A percentile compares a stretch with the other conserved stretches of the same genome.
Conservation (phyloP, 441 rosid genomes). For the Monsonia emarginata region DNA sequence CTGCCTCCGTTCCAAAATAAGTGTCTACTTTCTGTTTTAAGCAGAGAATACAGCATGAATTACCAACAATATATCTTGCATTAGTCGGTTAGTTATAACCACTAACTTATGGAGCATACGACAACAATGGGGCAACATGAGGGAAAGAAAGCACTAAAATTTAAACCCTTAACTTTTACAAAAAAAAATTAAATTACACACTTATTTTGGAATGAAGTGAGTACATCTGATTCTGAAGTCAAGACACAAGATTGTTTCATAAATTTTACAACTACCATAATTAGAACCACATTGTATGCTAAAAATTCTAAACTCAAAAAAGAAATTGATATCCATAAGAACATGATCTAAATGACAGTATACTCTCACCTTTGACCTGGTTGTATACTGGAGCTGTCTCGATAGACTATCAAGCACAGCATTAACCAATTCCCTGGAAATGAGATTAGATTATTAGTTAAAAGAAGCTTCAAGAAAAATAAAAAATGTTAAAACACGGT, state of each 20-base stretch:
- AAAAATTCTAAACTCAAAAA: background rate
- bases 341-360: background rate
- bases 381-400: conserved; percentile 59
- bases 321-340: background rate
- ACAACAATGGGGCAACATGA: background rate
- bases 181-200: background rate
- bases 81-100: background rate
- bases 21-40: background rate
- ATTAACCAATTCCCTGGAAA: conserved; percentile 66
- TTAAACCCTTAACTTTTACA: background rate
- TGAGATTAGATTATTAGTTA: conserved; percentile 17
- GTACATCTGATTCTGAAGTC: no score
- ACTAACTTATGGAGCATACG: background rate
- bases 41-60: background rate
- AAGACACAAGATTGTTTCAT: background rate
- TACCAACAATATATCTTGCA: background rate
- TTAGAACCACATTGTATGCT: background rate
- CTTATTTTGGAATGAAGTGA: background rate
- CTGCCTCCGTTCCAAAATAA: background rate
- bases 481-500: conserved; percentile 7
- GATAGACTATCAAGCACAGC: conserved; percentile 67
- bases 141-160: background rate
- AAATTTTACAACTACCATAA: background rate
- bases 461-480: conserved; percentile 3
- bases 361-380: conserved; percentile 62